A percentile compares a stretch with the other conserved stretches of the same genome.
phyloP scores from a whole-genome alignment of 106 monocot species.

The Acorus calamus region DNA sequence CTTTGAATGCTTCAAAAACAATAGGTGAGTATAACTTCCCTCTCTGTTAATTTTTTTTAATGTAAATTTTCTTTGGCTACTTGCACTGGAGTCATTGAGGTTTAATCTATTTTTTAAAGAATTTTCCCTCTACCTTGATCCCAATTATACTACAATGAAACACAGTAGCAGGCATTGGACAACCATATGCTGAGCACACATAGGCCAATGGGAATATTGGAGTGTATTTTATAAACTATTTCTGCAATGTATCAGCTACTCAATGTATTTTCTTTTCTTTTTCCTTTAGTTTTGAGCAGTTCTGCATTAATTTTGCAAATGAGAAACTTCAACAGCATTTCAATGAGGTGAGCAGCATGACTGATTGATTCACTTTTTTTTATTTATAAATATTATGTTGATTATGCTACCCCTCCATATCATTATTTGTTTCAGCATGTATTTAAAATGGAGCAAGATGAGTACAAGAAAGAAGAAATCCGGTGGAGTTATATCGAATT shows the following conservation, averaged over 20 bases:
- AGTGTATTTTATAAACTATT: constrained; percentile 1
- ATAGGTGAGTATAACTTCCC: constrained; percentile 36
- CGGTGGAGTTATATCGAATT: constrained; percentile 98
- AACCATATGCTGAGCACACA: too few relatives aligned
- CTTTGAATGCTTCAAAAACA: constrained; percentile 79
- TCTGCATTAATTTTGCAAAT: constrained; percentile 97
- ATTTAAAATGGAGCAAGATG: constrained; percentile 98
- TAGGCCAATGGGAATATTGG: too few relatives aligned
- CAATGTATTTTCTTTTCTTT: constrained; percentile 7
- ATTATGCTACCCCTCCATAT: not conserved
- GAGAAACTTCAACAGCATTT: constrained; percentile 98
- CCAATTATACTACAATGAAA: too few relatives aligned
- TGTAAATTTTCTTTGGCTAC: too few relatives aligned
- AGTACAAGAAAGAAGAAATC: constrained; percentile 73
- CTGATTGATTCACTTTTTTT: not conserved
- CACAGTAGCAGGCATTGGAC: too few relatives aligned
- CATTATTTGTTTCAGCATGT: constrained; percentile 67
- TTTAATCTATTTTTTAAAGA: too few relatives aligned
- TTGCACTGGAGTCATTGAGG: too few relatives aligned
- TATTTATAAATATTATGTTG: not conserved
- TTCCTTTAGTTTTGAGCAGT: constrained; percentile 78
- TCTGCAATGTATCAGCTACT: constrained; percentile 1
- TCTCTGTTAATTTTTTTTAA: too few relatives aligned
- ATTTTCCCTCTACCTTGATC: too few relatives aligned
- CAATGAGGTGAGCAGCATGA: constrained; percentile 48